Conservation (phyloP, 108 stramenopile genomes). For the Conticribra weissflogii region DNA sequence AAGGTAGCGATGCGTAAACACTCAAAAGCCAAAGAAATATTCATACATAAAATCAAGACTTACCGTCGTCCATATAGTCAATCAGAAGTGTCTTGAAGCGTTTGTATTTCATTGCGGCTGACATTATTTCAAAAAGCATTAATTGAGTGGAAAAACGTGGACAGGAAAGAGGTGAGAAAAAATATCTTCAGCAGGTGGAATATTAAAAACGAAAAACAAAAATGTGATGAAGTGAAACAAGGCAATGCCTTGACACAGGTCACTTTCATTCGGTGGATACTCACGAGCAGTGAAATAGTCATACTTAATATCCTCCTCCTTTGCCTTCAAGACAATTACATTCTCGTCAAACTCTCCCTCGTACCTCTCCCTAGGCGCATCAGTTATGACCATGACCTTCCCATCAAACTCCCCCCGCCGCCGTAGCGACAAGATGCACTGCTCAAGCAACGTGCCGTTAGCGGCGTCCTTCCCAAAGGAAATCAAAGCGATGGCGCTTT, state of each 20-base stretch:
- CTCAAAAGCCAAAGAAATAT: no score
- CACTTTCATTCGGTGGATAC: no score
- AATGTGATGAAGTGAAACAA: no score
- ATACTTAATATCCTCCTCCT: not conserved
- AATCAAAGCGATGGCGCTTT: not conserved
- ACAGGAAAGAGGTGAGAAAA: not conserved
- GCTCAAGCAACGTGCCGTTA: not conserved
- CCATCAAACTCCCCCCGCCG: not conserved
- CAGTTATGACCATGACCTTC: not conserved
- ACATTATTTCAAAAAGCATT: not conserved
- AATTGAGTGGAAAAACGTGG: not conserved
- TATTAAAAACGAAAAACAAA: no score
- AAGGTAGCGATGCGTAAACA: no score
- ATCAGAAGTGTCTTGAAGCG: not conserved
- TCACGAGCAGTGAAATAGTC: not conserved
- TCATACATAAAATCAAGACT: no score
- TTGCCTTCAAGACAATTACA: not conserved
- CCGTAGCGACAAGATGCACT: not conserved
- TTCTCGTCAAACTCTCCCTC: not conserved
- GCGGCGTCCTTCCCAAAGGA: not conserved
- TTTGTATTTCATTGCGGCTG: not conserved
- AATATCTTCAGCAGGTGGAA: not conserved
- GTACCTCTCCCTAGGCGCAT: not conserved
- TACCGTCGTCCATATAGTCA: not conserved
- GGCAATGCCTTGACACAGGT: no score